Percentiles rank a stretch among this genome's conserved stretches.
Conservation (phyloP, 306 rosid genomes). For the Inga laurina region DNA sequence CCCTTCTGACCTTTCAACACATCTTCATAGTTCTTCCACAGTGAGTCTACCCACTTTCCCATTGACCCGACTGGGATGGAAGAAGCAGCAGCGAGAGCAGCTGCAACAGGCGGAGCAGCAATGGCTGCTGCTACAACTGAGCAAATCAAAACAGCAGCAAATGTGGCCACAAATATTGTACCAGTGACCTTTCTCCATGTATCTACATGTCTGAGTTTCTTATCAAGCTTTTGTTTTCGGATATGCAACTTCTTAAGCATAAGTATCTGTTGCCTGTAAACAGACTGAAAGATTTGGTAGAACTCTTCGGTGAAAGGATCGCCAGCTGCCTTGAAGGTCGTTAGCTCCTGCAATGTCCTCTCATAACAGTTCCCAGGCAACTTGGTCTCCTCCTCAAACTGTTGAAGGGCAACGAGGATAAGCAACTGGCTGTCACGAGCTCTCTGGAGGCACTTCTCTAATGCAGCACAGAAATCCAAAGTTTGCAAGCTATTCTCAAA, state of each 20-base stretch:
- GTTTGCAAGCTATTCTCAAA: conserved; percentile 84
- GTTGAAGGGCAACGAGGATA: conserved; percentile 64
- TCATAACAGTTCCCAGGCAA: conserved; percentile 40
- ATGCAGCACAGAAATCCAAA: conserved; percentile 79
- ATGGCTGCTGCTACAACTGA: conserved; percentile 87
- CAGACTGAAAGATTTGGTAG: conserved; percentile 60
- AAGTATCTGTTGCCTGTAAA: conserved; percentile 58
- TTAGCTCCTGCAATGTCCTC: conserved; percentile 61
- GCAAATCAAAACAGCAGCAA: conserved; percentile 81
- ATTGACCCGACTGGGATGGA: conserved; percentile 76
- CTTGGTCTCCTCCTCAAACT: conserved; percentile 59
- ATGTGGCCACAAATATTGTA: conserved; percentile 69
- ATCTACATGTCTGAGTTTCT: conserved; percentile 53
- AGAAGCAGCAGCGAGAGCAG: conserved; percentile 77
- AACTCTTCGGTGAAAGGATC: conserved; percentile 83
- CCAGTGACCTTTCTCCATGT: conserved; percentile 78
- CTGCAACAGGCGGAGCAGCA: conserved; percentile 84
- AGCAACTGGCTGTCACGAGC: conserved; percentile 80
- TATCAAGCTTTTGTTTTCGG: conserved; percentile 61
- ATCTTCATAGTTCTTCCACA: conserved; percentile 72
- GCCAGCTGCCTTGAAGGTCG: conserved; percentile 72
- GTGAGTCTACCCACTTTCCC: conserved; percentile 86
- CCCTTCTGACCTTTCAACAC: conserved; percentile 75
- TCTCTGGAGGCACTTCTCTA: conserved; percentile 70
- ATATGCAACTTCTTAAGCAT: conserved; percentile 73